Evolutionary conservation across 202 grass and related monocot genomes (phyloP).

Genomic region (Saccharum hybrid): DNA sequence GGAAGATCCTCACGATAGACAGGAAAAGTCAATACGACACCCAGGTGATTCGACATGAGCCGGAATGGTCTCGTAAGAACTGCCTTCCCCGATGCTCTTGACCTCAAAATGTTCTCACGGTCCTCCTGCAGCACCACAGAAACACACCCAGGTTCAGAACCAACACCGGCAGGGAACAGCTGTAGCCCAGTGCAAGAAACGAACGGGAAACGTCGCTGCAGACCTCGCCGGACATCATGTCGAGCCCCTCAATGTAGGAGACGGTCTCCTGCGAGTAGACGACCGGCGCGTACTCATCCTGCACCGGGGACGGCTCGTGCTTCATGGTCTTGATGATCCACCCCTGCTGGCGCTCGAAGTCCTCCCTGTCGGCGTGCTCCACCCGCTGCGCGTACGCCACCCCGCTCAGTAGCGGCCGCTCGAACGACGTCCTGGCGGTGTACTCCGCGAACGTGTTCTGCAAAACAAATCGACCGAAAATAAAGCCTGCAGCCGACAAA

Average conservation of each 20-base stretch:
- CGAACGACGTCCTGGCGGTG: slow-evolving; percentile 82
- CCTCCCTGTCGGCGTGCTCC: slow-evolving; percentile 66
- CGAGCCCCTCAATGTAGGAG: slow-evolving; percentile 95
- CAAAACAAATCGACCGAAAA: neutral
- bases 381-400: slow-evolving; percentile 93
- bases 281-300: slow-evolving; percentile 94
- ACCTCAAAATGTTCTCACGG: slow-evolving; percentile 87
- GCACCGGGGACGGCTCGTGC: slow-evolving; percentile 71
- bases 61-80: slow-evolving; percentile 89
- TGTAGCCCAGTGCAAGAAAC: slow-evolving; percentile 7
- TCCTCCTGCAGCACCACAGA: slow-evolving; percentile 70
- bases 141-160: slow-evolving; percentile 26
- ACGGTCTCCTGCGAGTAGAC: slow-evolving; percentile 95
- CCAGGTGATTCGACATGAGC: slow-evolving; percentile 89
- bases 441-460: slow-evolving; percentile 92
- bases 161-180: neutral
- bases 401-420: slow-evolving; percentile 83
- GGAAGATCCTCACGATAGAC: slow-evolving; percentile 70
- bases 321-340: slow-evolving; percentile 99
- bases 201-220: neutral
- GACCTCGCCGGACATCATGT: slow-evolving; percentile 99
- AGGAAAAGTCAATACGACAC: slow-evolving; percentile 93
- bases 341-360: slow-evolving; percentile 81
- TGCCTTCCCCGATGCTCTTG: slow-evolving; percentile 77
- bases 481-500: neutral